A percentile compares a stretch with the other conserved stretches of the same genome.
Conservation (phyloP, 352 stramenopile genomes). For the Phytophthora syringae region DNA sequence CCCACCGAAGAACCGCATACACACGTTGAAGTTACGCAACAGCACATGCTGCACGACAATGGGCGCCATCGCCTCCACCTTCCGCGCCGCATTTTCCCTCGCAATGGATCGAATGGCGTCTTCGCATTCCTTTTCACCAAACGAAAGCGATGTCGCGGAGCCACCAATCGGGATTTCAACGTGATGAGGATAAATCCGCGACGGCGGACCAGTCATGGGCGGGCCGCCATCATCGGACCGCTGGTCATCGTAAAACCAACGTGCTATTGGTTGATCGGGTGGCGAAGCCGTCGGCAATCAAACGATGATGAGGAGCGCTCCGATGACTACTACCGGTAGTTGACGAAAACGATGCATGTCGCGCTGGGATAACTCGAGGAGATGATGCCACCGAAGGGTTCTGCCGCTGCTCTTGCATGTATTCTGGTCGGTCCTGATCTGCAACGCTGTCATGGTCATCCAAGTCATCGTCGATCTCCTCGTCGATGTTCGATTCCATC, state of each 20-base stretch:
- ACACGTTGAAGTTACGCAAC: conserved; percentile 88
- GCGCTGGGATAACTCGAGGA: conserved; percentile 50
- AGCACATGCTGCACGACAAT: conserved; percentile 85
- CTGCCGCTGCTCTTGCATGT: conserved; percentile 6
- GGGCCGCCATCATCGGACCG: conserved; percentile 36
- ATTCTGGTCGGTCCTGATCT: not conserved
- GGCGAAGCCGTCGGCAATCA: conserved; percentile 54
- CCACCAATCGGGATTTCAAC: conserved; percentile 88
- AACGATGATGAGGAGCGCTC: conserved; percentile 49
- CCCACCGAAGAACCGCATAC: conserved; percentile 89
- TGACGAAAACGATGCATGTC: conserved; percentile 65
- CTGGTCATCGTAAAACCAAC: conserved; percentile 83
- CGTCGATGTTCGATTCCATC: conserved; percentile 54
- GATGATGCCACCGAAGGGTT: conserved; percentile 42
- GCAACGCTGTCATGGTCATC: conserved; percentile 42
- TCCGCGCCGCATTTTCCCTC: conserved; percentile 61
- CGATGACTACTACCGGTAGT: conserved; percentile 58
- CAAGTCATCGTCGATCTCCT: conserved; percentile 36
- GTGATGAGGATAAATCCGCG: conserved; percentile 86
- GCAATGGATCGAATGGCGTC: conserved; percentile 77
- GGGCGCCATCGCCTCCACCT: conserved; percentile 50
- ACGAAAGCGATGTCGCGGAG: conserved; percentile 82
- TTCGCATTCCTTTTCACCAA: conserved; percentile 84
- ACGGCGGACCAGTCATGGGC: conserved; percentile 56
- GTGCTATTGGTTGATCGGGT: conserved; percentile 73